Percentiles rank a stretch among this genome's conserved stretches.
These are phyloP conservation scores for Paxillus rubicundulus DNA, from an alignment of 768 basidiomycete genomes.

Conservation along the genomic window DNA sequence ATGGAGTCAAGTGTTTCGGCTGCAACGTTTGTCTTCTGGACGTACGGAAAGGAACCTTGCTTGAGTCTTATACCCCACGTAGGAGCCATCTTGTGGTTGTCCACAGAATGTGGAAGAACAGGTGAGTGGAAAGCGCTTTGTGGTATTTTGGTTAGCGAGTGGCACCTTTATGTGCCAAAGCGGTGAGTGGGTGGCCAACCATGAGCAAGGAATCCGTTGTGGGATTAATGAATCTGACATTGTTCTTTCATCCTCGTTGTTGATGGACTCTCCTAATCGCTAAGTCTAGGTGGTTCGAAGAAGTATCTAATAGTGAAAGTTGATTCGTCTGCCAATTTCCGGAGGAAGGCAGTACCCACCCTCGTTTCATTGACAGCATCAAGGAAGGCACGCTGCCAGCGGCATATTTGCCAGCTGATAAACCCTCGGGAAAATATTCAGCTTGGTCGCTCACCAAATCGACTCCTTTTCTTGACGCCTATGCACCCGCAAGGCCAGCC, in stretches of 20 bases:
- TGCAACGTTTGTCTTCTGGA: slow-evolving; percentile 15
- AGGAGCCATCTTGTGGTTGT: slow-evolving; percentile 19
- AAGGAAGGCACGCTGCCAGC: slow-evolving; percentile 7
- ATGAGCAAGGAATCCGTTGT: slow-evolving; percentile 9
- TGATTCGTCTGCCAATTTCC: slow-evolving; percentile 22
- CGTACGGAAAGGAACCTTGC: neutral
- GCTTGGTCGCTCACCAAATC: slow-evolving; percentile 15
- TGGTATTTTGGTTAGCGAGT: neutral
- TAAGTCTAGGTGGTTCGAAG: slow-evolving; percentile 18
- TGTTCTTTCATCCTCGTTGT: slow-evolving; percentile 9
- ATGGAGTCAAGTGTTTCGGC: slow-evolving; percentile 16
- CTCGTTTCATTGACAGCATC: slow-evolving; percentile 27
- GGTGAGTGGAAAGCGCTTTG: neutral
- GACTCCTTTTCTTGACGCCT: slow-evolving; percentile 1
- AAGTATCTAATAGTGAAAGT: slow-evolving; percentile 19
- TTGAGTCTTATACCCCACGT: slow-evolving; percentile 20
- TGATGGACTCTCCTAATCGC: slow-evolving; percentile 7
- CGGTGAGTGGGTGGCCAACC: slow-evolving; percentile 7
- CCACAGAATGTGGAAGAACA: slow-evolving; percentile 16
- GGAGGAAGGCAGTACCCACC: slow-evolving; percentile 22
- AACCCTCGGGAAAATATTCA: slow-evolving; percentile 3
- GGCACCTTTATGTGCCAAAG: slow-evolving; percentile 19
- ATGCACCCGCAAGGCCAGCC: slow-evolving; percentile 49
- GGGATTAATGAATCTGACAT: slow-evolving; percentile 9
- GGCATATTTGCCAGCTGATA: slow-evolving; percentile 10